These are phyloP conservation scores for Linderina pennispora DNA, from an alignment of 192 early-diverging fungal species.

Conservation along the genomic window DNA sequence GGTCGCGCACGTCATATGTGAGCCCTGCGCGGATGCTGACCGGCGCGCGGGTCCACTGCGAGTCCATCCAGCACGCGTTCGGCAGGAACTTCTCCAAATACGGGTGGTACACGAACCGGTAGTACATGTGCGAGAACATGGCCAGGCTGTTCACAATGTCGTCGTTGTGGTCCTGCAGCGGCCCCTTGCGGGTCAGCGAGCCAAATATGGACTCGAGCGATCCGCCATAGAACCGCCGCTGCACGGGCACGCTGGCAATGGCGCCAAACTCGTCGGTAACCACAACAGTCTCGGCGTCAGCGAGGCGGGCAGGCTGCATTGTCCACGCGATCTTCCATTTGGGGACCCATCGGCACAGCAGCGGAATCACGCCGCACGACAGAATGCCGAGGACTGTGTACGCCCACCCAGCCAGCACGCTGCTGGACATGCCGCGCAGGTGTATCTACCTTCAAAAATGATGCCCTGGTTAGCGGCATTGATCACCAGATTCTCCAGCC, in stretches of 20 bases:
- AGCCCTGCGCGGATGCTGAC: conserved; percentile 47
- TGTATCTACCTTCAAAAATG: conserved; percentile 6
- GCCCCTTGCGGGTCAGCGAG: conserved; percentile 27
- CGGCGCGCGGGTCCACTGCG: conserved; percentile 35
- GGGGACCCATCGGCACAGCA: conserved; percentile 85
- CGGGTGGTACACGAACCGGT: conserved; percentile 48
- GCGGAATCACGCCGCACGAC: conserved; percentile 63
- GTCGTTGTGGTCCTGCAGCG: conserved; percentile 24
- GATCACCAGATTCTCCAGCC: too few species aligned
- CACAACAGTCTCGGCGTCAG: conserved; percentile 65
- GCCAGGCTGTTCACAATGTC: conserved; percentile 27
- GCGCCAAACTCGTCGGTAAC: conserved; percentile 67
- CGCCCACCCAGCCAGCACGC: conserved; percentile 41
- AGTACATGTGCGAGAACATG: conserved; percentile 46
- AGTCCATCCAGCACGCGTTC: conserved; percentile 46
- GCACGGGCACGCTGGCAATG: conserved; percentile 47
- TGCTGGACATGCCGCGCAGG: conserved; percentile 60
- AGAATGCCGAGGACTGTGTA: conserved; percentile 63
- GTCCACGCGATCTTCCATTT: conserved; percentile 65
- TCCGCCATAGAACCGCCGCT: conserved; percentile 57
- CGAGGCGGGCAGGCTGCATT: conserved; percentile 56
- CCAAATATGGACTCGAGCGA: conserved; percentile 64
- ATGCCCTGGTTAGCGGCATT: too few species aligned
- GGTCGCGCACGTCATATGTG: conserved; percentile 42
- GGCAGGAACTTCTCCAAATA: conserved; percentile 38